Evolutionary conservation across 371 early-diverging fungal genomes (phyloP), one percentile per base, ranked within the genome.

Genomic region (Mucor mucedo): DNA sequence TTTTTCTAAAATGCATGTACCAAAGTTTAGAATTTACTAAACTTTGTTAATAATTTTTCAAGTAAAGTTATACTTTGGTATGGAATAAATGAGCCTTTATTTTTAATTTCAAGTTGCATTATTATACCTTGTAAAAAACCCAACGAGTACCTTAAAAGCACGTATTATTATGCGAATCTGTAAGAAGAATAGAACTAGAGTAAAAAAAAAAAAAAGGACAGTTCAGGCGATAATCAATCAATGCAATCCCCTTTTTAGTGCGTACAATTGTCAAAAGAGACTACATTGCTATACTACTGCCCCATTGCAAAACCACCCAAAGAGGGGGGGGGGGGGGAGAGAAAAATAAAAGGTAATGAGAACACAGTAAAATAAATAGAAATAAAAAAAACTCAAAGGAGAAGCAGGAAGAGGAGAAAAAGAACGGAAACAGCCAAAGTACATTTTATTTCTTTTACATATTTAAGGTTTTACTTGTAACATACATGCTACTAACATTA

Each of bases 391-490:
- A 35, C 6, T 35, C 35, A 35, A 35, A 35, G 27, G 47, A 21
- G 47, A 27, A 8, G 28, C 21, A 47, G 21, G 21, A 47, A 8
- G 47, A 47, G 47, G 21, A 21, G 5, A 6, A 4, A n/a, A n/a
- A 47, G 21, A 47, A 47, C 16, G 21, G 21, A 21, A 21, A 21
- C 8, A 16, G 7, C 21, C 16, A n/a, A 47, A 16, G 47, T 47
- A 8, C 21, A 8, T 45, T 6, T 42, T n/a, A n/a, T 44, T 16
- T 47, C 47, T 47, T 21, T 47, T 47, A 47, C 47, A 47, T 47
- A 47, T 47, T 47, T 47, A 47, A 47, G 47, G 47, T 47, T 47
- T 47, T 21, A 47, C 47, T 47, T 47, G 47, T 6, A 47, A 7
- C 8, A 47, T 6, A 47, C 4, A n/a, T 47, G 21, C 8, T 21